Evolutionary conservation across 371 early-diverging fungal genomes (phyloP), one percentile per base, ranked within the genome.

Genomic region (Mucor saturninus): DNA sequence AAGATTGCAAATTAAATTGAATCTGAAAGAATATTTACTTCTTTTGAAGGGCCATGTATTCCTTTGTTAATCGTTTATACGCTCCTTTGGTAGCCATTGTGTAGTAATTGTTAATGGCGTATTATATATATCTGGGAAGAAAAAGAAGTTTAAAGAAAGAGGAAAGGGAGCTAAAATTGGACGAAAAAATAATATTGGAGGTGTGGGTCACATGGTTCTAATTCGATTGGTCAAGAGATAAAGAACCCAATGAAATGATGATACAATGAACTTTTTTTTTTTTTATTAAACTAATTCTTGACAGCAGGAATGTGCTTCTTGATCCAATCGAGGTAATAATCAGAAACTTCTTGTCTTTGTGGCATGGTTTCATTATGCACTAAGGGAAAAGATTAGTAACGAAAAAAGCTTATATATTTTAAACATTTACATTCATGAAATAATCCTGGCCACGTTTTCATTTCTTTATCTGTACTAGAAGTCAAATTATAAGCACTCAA

Each of bases 71-170:
- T 55, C 97, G 87, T 73, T 90, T 93, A 69, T 80, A 86, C 10
- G 96, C 96, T 50, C 87, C 90, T 69, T 92, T 92, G 35, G 93
- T 88, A n/a, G 96, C 95, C 98, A 98, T 98, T 10, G n/a, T 42
- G 42, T n/a, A 10, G 13, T 14, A 14, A 42, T 42, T 14, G 4
- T 42, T 10, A 10, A 5, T 10, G 11, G 10, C 13, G 43, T 42
- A 35, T 35, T 35, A 35, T 35, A 21, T 35, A 8, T 35, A 35
- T 35, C 35, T 35, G 35, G 35, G 35, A 35, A 35, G 8, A 35
- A 35, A 35, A 35, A 35, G 8, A 8, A 35, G 6, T 35, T 35
- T 4, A 35, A 35, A 35, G 8, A 35, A 35, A 35, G 8, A 8
- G 8, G 35, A 8, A 35, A 35, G 35, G 35, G 35, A 35, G 35